Evolutionary conservation across 2,329 filamentous ascomycete species (phyloP), one percentile per base, ranked within the genome.

Genomic region (Aspergillus ruber): DNA sequence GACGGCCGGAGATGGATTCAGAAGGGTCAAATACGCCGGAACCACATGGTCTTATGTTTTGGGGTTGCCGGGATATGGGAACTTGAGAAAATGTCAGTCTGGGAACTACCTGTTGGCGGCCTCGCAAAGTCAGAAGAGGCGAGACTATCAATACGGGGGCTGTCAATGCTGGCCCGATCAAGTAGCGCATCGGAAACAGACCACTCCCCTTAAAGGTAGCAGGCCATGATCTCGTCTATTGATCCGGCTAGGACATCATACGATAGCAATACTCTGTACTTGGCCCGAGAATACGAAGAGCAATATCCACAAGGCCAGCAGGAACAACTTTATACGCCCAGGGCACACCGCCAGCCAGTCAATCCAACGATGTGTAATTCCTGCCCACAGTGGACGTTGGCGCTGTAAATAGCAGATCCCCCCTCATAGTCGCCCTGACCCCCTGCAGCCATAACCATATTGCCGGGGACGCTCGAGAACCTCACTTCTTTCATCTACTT

Each of bases 371-470:
- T 39, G 36, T 18, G 36, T 39, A 39, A 39, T 39, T 39, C 15
- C 10, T 12, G 36, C 17, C 15, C 15, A 39, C 17, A 10, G 36
- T 39, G 29, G 21, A 27, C 29, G 21, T 40, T 36, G 33, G 36
- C 44, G 54, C 53, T 43, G 56, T 62, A 62, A 62, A 62, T 62
- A 62, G 36, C 36, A 39, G 17, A 39, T 39, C 44, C 39, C 43
- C 44, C 45, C 51, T 50, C 49, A 39, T 39, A 39, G 17, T 18
- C 36, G 36, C 36, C 36, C 36, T 29, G 25, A 56, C 52, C 51
- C 56, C 56, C 60, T 64, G 59, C 56, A 63, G 57, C 56, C 57
- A 62, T 61, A 63, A 61, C 63, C 61, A 63, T 56, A 57, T 45
- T 54, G 54, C 56, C 54, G 61, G 61, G 53, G 54, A 59, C 50